Conservation (phyloP, 2,329 filamentous ascomycete species). For the Colletotrichum sansevieriae region DNA sequence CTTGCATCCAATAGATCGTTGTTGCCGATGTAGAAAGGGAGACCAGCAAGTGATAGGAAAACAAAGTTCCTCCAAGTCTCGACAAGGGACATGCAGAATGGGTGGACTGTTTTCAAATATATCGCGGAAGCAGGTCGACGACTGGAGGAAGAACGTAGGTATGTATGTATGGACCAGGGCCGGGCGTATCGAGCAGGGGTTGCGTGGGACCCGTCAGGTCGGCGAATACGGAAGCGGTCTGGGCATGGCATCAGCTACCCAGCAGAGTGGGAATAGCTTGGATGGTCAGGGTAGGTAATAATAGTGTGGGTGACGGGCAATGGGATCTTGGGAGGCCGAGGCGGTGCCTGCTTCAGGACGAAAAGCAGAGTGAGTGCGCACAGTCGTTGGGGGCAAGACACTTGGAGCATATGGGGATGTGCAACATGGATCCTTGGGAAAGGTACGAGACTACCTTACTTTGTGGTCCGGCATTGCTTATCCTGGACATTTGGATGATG, state of each 20-base stretch:
- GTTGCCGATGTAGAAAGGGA: slow-evolving; percentile 9
- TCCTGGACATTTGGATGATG: slow-evolving; percentile 23
- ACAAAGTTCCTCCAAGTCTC: slow-evolving; percentile 26
- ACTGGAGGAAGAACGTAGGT: slow-evolving; percentile 25
- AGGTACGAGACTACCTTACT: slow-evolving; percentile 28
- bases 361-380: slow-evolving; percentile 37
- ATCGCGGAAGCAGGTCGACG: slow-evolving; percentile 37
- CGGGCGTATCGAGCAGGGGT: slow-evolving; percentile 34
- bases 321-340: slow-evolving; percentile 39
- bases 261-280: slow-evolving; percentile 40
- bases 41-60: slow-evolving; percentile 9
- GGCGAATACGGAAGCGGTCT: slow-evolving; percentile 42
- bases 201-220: slow-evolving; percentile 40
- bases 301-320: slow-evolving; percentile 39
- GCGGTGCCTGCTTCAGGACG: slow-evolving; percentile 42
- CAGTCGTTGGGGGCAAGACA: slow-evolving; percentile 40
- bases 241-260: slow-evolving; percentile 41
- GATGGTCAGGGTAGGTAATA: slow-evolving; percentile 38
- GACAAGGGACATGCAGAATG: slow-evolving; percentile 13
- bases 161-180: slow-evolving; percentile 34
- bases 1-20: slow-evolving; percentile 25
- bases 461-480: slow-evolving; percentile 26
- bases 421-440: slow-evolving; percentile 33
- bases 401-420: slow-evolving; percentile 38
- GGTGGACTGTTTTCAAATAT: slow-evolving; percentile 41